phyloP scores from a whole-genome alignment of 306 rosid genomes.

The Lathyrus oleraceus region DNA sequence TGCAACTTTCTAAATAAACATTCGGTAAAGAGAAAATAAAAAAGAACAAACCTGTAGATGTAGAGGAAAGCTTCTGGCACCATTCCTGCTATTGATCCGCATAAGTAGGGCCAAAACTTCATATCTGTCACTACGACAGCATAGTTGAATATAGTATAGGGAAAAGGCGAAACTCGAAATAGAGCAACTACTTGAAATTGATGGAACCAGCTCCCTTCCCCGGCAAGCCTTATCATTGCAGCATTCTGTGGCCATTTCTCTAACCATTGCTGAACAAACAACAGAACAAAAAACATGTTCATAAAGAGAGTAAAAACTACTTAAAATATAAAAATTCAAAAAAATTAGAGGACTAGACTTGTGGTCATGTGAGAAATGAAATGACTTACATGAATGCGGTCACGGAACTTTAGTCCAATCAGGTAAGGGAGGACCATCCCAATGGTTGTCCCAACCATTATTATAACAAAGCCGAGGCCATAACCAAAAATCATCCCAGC shows the following conservation, averaged over 20 bases:
- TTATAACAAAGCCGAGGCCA: constrained; percentile 87
- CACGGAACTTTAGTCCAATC: constrained; percentile 80
- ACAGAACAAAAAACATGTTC: constrained; percentile 27
- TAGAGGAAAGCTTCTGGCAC: constrained; percentile 95
- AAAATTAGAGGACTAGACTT: not conserved
- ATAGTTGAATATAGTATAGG: constrained; percentile 94
- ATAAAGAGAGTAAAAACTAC: constrained; percentile 13
- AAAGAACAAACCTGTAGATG: constrained; percentile 73
- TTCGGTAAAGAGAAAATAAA: not conserved
- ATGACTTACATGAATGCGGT: constrained; percentile 83
- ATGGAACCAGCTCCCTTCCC: constrained; percentile 89
- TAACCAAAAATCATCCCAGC: constrained; percentile 99
- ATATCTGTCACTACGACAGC: constrained; percentile 90
- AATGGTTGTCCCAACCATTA: constrained; percentile 94
- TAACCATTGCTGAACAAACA: constrained; percentile 79
- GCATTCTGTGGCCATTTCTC: constrained; percentile 91
- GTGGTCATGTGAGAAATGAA: constrained; percentile 4
- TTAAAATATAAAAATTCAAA: not conserved
- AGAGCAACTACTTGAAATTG: constrained; percentile 90
- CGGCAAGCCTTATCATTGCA: constrained; percentile 88
- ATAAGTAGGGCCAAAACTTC: constrained; percentile 93
- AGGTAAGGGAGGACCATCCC: constrained; percentile 97
- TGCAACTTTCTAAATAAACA: constrained; percentile 11
- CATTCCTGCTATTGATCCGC: constrained; percentile 96
- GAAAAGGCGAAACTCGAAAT: constrained; percentile 94